These are phyloP conservation scores for Thraustochytrium striatum DNA, from an alignment of 352 stramenopile species.

Conservation along the genomic window DNA sequence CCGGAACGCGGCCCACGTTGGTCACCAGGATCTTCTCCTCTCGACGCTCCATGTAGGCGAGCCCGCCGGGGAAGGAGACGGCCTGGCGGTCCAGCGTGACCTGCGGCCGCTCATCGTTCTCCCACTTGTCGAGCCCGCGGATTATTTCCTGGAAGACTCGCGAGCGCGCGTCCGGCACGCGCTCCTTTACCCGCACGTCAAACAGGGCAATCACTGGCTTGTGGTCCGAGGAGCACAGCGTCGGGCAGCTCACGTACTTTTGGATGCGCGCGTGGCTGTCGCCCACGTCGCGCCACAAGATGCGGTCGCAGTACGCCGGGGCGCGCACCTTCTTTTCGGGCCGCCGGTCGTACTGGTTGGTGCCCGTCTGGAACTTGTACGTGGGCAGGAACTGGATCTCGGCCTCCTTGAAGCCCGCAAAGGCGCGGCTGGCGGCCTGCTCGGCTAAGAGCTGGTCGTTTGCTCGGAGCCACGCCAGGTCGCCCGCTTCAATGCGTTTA, in stretches of 20 bases:
- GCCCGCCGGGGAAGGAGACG: conserved; percentile 34
- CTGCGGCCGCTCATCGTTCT: conserved; percentile 91
- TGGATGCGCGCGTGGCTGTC: conserved; percentile 62
- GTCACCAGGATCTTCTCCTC: conserved; percentile 58
- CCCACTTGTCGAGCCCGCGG: conserved; percentile 86
- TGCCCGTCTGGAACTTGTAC: conserved; percentile 96
- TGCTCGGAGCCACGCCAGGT: conserved; percentile 45
- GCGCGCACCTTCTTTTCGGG: conserved; percentile 97
- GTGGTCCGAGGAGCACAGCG: conserved; percentile 94
- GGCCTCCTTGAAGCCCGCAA: conserved; percentile 82
- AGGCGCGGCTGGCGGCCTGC: conserved; percentile 65
- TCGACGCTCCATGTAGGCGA: conserved; percentile 32
- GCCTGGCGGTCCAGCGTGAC: conserved; percentile 45
- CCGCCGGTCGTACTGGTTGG: conserved; percentile 89
- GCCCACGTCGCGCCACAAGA: conserved; percentile 71
- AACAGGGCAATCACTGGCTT: conserved; percentile 93
- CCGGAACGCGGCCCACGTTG: conserved; percentile 76
- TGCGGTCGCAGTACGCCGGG: conserved; percentile 77
- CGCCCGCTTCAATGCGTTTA: conserved; percentile 31
- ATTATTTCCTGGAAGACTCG: conserved; percentile 87
- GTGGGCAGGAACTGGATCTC: conserved; percentile 84
- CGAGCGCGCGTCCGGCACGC: conserved; percentile 80
- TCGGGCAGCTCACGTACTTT: conserved; percentile 77
- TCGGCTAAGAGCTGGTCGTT: conserved; percentile 65
- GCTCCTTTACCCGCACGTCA: conserved; percentile 81